These are phyloP conservation scores for Lactarius indigo DNA, from an alignment of 768 basidiomycete species.

Conservation along the genomic window DNA sequence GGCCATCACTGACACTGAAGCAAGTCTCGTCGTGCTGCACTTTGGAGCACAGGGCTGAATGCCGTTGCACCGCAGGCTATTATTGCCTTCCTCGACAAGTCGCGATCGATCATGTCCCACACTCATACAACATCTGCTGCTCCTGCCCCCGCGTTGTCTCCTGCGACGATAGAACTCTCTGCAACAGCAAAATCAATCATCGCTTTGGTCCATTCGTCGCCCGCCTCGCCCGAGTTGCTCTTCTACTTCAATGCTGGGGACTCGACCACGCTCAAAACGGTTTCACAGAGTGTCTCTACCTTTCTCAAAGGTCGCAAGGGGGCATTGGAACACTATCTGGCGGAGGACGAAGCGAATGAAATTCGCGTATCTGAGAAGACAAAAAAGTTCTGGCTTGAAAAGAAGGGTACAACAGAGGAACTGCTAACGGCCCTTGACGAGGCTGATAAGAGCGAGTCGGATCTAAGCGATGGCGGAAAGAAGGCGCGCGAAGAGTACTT, in stretches of 20 bases:
- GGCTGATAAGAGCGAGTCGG: slow-evolving; percentile 39
- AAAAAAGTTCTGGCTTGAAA: slow-evolving; percentile 57
- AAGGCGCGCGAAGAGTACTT: slow-evolving; percentile 49
- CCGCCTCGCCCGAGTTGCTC: slow-evolving; percentile 60
- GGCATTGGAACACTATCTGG: slow-evolving; percentile 47
- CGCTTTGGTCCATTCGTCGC: slow-evolving; percentile 58
- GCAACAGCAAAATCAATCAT: slow-evolving; percentile 43
- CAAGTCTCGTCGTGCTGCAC: slow-evolving; percentile 29
- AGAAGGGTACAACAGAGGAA: slow-evolving; percentile 42
- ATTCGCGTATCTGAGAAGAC: slow-evolving; percentile 60
- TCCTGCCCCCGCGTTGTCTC: slow-evolving; percentile 72
- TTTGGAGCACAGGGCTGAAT: slow-evolving; percentile 13
- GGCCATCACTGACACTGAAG: slow-evolving; percentile 72
- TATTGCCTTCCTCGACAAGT: slow-evolving; percentile 79
- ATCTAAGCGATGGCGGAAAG: slow-evolving; percentile 41
- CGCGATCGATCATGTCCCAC: slow-evolving; percentile 63
- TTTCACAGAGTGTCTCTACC: slow-evolving; percentile 43
- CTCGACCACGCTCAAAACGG: slow-evolving; percentile 44
- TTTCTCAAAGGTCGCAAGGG: slow-evolving; percentile 46
- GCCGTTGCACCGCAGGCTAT: slow-evolving; percentile 48
- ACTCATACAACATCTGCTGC: slow-evolving; percentile 67
- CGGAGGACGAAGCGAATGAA: slow-evolving; percentile 46
- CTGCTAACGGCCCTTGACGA: slow-evolving; percentile 46
- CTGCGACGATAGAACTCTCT: slow-evolving; percentile 74
- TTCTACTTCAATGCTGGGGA: slow-evolving; percentile 57